Base-by-base conservation (phyloP, 1,139 yeast genomes). In the Nakaseomyces nivariensis region DNA sequence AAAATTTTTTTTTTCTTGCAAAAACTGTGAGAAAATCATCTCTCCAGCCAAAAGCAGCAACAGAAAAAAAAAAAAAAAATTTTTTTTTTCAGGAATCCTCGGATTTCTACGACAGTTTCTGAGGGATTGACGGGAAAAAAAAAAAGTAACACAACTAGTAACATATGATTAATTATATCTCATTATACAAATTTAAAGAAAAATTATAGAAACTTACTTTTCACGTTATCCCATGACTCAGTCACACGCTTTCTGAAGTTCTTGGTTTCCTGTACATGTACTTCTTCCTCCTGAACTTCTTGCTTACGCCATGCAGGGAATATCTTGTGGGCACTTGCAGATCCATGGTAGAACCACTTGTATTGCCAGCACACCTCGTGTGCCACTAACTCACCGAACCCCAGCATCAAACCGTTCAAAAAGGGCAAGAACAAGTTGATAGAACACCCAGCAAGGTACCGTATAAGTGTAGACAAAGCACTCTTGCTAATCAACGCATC, bases 321-420 rank as follows among this genome's bases (percentile, higher is more conserved):
- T 5, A 41, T 17, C 34, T 41, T 41, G 34, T 41, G 44, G 11
- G 44, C 44, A 11, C 44, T 41, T 22, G 8, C 34, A 85, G 58
- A 75, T 73, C 41, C 34, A 25, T 49, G 53, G 42, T 52, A 48
- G 43, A 54, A 54, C 24, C 51, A 41, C 10, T 95, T 94, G 71
- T 80, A 84, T 50, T 76, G 74, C 72, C 85, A 85, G 8, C 96
- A 95, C 46, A 90, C 71, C 63, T 92, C 97, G 64, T 90, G 97
- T 13, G 97, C 98, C 56, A 87, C 73, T 26, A 92, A 83, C 70
- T 92, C 98, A 1, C 98, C 98, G 67, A 90, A 88, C 0, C 98
- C 98, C 53, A 92, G 76, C 96, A 90, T 90, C 71, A 92, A 73
- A 9, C 98, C 98, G 63, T 92, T 92, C 55, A 92, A 73, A 61